phyloP scores from a whole-genome alignment of 1,139 yeast species.

The Kodamaea alishanica region DNA sequence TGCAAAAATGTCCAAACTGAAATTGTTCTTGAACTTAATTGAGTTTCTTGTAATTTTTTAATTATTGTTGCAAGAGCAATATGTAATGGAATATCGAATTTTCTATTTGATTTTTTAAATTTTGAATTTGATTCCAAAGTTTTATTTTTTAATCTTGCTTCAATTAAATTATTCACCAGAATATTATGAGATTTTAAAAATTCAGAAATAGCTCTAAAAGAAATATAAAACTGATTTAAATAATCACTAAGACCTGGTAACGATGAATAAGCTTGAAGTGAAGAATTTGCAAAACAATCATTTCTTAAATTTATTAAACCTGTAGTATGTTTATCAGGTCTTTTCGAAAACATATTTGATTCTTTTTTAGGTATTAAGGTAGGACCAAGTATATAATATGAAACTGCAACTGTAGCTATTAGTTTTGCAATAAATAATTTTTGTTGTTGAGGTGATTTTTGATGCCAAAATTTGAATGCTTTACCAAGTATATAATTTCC shows the following conservation, averaged over 20 bases:
- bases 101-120: slow-evolving; percentile 22
- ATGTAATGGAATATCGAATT: slow-evolving; percentile 50
- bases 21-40: slow-evolving; percentile 49
- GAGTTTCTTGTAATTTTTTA: slow-evolving; percentile 60
- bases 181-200: slow-evolving; percentile 24
- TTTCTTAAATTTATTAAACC: slow-evolving; percentile 79
- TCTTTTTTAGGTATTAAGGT: slow-evolving; percentile 2
- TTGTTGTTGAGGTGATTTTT: too few relatives aligned
- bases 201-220: slow-evolving; percentile 26
- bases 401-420: too few relatives aligned
- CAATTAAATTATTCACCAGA: slow-evolving; percentile 20
- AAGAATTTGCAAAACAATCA: slow-evolving; percentile 93
- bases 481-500: too few relatives aligned
- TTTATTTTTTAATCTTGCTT: slow-evolving; percentile 6
- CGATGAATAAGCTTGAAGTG: slow-evolving; percentile 78
- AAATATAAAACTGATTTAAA: slow-evolving; percentile 42
- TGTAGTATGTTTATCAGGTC: slow-evolving; percentile 75
- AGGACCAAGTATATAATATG: not conserved
- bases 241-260: slow-evolving; percentile 62
- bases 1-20: slow-evolving; percentile 79
- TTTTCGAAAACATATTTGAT: slow-evolving; percentile 40
- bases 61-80: slow-evolving; percentile 53
- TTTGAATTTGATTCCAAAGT: slow-evolving; percentile 19
- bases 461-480: too few relatives aligned
- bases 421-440: too few relatives aligned